Evolutionary conservation across 148 eudicot species (phyloP), one percentile per base, ranked within the genome.

Genomic region (Vaccinium vitisidaea): DNA sequence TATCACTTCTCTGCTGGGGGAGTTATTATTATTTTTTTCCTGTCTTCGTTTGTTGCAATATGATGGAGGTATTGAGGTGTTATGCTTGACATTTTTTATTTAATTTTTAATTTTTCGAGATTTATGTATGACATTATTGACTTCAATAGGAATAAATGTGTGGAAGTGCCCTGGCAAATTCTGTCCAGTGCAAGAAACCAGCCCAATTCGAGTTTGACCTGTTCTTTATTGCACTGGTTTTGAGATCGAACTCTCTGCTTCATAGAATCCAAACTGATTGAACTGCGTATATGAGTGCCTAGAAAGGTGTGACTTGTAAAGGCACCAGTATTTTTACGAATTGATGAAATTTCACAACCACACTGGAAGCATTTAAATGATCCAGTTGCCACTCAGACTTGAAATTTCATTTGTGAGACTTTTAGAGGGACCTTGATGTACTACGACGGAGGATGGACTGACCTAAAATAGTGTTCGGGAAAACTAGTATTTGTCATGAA

Each of bases 61-160:
- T 71, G 48, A 13, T 71, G 76, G 48, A 71, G 76, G 2, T 71
- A 15, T 71, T 71, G 8, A 71, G 43, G 21, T 14, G 5, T 36
- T 32, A 71, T 71, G 76, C 70, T n/a, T 65, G 70, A 65, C 23
- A 65, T n/a, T 65, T 65, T 65, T 65, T 65, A 13, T 65, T 23
- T 65, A 65, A 6, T 63, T 65, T 23, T 65, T n/a, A n/a, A n/a
- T 65, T 30, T 21, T 61, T 61, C 23, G 27, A 65, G 14, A 65
- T 65, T 65, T 65, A 10, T 65, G 70, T 9, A n/a, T 23, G 70
- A 2, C 14, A 23, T 23, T 23, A 65, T 23, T n/a, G 70, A 63
- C 70, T 63, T 63, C 30, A 10, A 9, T 63, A 65, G 14, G 30
- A 65, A 65, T n/a, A 65, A 65, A 4, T 65, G 14, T 19, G 65